phyloP scores from a whole-genome alignment of 2,329 filamentous ascomycete species.

The Mariannaea sp. region DNA sequence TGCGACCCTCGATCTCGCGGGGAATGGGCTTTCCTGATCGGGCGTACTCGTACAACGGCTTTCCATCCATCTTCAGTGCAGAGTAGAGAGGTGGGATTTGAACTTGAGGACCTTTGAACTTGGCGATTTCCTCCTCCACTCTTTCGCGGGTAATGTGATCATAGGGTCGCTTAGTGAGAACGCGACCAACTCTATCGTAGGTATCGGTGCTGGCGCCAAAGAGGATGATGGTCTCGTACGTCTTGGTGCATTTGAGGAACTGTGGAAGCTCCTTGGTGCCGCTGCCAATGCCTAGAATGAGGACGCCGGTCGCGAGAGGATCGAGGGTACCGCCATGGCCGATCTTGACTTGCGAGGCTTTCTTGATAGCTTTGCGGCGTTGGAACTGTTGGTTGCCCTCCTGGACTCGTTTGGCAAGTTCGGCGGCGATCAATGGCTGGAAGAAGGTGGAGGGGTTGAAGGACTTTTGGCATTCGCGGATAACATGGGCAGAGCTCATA shows the following conservation, averaged over 20 bases:
- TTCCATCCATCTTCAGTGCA: slow-evolving; percentile 89
- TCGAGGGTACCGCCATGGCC: slow-evolving; percentile 96
- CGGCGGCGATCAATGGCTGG: slow-evolving; percentile 72
- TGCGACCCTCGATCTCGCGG: slow-evolving; percentile 77
- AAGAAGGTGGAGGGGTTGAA: slow-evolving; percentile 85
- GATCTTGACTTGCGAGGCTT: slow-evolving; percentile 79
- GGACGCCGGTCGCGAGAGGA: slow-evolving; percentile 88
- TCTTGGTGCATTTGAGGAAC: slow-evolving; percentile 89
- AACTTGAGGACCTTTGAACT: slow-evolving; percentile 81
- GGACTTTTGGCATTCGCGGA: slow-evolving; percentile 82
- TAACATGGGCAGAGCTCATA: slow-evolving; percentile 85
- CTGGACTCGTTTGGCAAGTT: slow-evolving; percentile 58
- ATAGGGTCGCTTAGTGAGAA: slow-evolving; percentile 76
- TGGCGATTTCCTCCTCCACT: slow-evolving; percentile 75
- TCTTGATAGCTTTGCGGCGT: slow-evolving; percentile 61
- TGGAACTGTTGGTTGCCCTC: slow-evolving; percentile 65
- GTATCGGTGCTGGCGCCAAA: slow-evolving; percentile 94
- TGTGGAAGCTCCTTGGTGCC: slow-evolving; percentile 82
- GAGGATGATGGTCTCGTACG: slow-evolving; percentile 85
- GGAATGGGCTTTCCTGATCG: slow-evolving; percentile 87
- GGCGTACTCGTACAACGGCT: slow-evolving; percentile 95
- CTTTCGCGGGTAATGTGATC: slow-evolving; percentile 78
- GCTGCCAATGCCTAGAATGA: slow-evolving; percentile 84
- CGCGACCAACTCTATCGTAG: slow-evolving; percentile 85
- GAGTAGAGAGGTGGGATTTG: slow-evolving; percentile 94